Conservation (phyloP, 805 yeast species). For the Cyberlindnera galapagoensis region DNA sequence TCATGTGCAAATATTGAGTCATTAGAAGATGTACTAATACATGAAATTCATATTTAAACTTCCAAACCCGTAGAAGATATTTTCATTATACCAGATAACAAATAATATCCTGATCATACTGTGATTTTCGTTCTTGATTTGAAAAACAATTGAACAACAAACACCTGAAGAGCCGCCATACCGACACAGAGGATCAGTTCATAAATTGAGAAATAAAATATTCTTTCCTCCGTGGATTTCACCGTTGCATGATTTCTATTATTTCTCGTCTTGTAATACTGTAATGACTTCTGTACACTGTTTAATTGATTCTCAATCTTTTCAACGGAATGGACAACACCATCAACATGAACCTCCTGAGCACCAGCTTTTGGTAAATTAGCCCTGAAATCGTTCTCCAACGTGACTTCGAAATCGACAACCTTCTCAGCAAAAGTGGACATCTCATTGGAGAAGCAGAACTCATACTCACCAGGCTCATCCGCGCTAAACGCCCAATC, state of each 20-base stretch:
- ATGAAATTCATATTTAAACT: no score
- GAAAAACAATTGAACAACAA: constrained; percentile 65
- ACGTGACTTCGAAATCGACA: constrained; percentile 54
- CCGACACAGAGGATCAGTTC: constrained; percentile 70
- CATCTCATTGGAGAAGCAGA: constrained; percentile 59
- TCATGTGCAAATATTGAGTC: no score
- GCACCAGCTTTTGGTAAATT: constrained; percentile 24
- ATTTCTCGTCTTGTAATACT: constrained; percentile 85
- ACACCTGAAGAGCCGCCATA: constrained; percentile 64
- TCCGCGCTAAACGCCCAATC: constrained; percentile 54
- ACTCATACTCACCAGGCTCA: constrained; percentile 53
- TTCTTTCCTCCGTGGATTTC: constrained; percentile 70
- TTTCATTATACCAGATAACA: neutral
- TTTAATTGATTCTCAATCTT: constrained; percentile 55
- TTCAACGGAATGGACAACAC: constrained; percentile 37
- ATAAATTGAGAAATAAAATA: constrained; percentile 69
- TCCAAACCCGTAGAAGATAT: no score
- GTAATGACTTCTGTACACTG: constrained; percentile 51
- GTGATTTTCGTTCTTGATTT: constrained; percentile 62
- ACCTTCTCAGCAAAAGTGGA: constrained; percentile 70
- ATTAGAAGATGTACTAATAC: no score
- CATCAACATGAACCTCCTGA: constrained; percentile 47
- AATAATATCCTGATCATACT: constrained; percentile 9
- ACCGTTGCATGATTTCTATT: constrained; percentile 88
- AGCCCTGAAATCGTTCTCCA: constrained; percentile 37